These are phyloP conservation scores for Entoloma clypeatum DNA, from an alignment of 1,284 basidiomycete genomes.

Conservation along the genomic window DNA sequence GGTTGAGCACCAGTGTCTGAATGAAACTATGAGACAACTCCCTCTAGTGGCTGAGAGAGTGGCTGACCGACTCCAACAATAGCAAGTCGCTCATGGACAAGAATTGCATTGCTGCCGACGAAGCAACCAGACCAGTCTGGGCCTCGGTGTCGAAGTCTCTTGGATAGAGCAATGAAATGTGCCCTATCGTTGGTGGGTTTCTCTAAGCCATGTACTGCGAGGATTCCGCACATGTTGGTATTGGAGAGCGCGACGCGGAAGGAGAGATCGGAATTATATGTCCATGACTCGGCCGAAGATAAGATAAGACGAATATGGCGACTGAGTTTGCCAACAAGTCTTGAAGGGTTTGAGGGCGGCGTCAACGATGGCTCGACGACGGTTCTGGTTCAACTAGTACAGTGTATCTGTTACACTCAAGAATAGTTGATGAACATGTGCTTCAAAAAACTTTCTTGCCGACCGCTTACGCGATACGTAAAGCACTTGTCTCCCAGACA, in stretches of 20 bases:
- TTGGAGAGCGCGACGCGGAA: constrained; percentile 15
- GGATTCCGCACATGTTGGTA: constrained; percentile 81
- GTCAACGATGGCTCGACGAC: too few relatives aligned
- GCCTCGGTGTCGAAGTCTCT: constrained; percentile 87
- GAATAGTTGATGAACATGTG: too few relatives aligned
- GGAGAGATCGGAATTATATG: too few relatives aligned
- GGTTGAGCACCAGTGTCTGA: constrained; percentile 97
- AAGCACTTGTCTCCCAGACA: constrained; percentile 6
- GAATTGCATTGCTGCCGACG: constrained; percentile 75
- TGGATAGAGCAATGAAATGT: constrained; percentile 80
- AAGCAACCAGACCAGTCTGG: constrained; percentile 97
- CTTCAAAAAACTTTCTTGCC: too few relatives aligned
- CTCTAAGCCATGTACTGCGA: constrained; percentile 77
- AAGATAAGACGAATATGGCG: too few relatives aligned
- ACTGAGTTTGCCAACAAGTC: too few relatives aligned
- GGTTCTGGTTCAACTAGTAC: too few relatives aligned
- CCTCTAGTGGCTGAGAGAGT: not conserved
- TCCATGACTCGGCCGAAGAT: too few relatives aligned
- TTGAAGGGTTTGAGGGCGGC: too few relatives aligned
- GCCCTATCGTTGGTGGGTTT: constrained; percentile 68
- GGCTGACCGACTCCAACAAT: constrained; percentile 95
- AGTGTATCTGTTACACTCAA: too few relatives aligned
- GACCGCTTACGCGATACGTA: constrained; percentile 6
- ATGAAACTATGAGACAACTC: constrained; percentile 8
- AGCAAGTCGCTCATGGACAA: constrained; percentile 90